These are phyloP conservation scores for Phytophthora pini DNA, from an alignment of 352 stramenopile genomes.

Conservation along the genomic window DNA sequence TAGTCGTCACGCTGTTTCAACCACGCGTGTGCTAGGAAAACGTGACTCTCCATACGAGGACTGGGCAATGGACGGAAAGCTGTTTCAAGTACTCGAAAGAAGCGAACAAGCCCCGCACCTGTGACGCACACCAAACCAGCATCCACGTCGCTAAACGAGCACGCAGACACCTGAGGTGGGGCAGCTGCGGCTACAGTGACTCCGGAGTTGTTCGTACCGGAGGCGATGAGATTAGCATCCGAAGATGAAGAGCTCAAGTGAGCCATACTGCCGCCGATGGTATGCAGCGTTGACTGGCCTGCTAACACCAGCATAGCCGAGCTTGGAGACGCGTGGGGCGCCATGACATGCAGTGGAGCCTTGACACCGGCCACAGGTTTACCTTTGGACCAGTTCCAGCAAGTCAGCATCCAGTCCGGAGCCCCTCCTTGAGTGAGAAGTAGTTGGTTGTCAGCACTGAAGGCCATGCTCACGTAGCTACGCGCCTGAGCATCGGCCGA, in stretches of 20 bases:
- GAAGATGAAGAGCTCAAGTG: slow-evolving; percentile 33
- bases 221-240: slow-evolving; percentile 30
- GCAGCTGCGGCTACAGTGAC: not conserved
- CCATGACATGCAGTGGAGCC: slow-evolving; percentile 64
- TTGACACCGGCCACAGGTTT: slow-evolving; percentile 86
- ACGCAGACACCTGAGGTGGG: slow-evolving; percentile 66
- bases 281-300: slow-evolving; percentile 33
- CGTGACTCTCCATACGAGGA: slow-evolving; percentile 69
- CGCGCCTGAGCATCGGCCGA: slow-evolving; percentile 65
- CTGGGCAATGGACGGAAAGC: slow-evolving; percentile 86
- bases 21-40: slow-evolving; percentile 90
- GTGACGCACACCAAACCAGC: slow-evolving; percentile 88
- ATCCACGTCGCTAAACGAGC: slow-evolving; percentile 91
- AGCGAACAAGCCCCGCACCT: slow-evolving; percentile 83
- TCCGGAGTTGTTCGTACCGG: slow-evolving; percentile 14
- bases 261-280: slow-evolving; percentile 28
- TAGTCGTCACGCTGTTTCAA: slow-evolving; percentile 92
- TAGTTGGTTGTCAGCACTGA: slow-evolving; percentile 91
- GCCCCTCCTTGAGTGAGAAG: slow-evolving; percentile 89
- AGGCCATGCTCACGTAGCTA: slow-evolving; percentile 86
- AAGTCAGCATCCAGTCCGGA: slow-evolving; percentile 89
- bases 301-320: slow-evolving; percentile 49
- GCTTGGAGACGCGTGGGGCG: slow-evolving; percentile 49
- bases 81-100: slow-evolving; percentile 92
- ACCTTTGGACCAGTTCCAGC: slow-evolving; percentile 94